Base-by-base conservation (phyloP, 805 yeast genomes). In the Candida easanensis region DNA sequence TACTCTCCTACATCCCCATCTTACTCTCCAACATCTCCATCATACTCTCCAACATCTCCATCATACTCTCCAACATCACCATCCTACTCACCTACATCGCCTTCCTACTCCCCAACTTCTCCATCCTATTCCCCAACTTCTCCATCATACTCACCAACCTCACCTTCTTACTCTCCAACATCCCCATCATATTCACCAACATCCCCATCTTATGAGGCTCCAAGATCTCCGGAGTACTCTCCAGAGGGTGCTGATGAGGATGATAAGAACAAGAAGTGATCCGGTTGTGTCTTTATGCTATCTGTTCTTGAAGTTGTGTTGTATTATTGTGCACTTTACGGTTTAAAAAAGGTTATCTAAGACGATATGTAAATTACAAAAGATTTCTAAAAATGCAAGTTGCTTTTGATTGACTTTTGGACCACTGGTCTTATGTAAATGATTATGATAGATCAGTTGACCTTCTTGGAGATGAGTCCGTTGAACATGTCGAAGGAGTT, bases 401-500 rank as follows among this genome's bases (percentile, higher is more conserved):
- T 26, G 42, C 15, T 19, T 33, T 33, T 20, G 19, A 15, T 26
- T 26, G 10, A 9, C 14, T 10, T 10, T 9, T 26, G 10, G n/a
- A 26, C 14, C n/a, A 22, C 25, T 22, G 25, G 7, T 27, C 7
- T 9, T 27, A 30, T 30, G 14, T 30, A 18, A 30, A 15, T 30
- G 17, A 17, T 30, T 16, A n/a, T 5, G 33, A 15, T 30, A 11
- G n/a, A 31, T 21, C 32, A 36, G 26, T 33, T 36, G 5, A 65
- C 63, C 57, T 81, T 84, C 46, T 70, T 80, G 16, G 82, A 84
- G 15, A 91, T 84, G 50, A 93, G 70, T 0, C 98, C 98, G 53
- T 76, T 84, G 68, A 93, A 85, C 74, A 93, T 90, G 61, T 93
- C 98, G 58, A 93, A 93, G 3, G 97, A 88, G 61, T 93, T 93